These are phyloP conservation scores for Flaveria brownii DNA, from an alignment of 129 eudicot genomes.

Conservation along the genomic window DNA sequence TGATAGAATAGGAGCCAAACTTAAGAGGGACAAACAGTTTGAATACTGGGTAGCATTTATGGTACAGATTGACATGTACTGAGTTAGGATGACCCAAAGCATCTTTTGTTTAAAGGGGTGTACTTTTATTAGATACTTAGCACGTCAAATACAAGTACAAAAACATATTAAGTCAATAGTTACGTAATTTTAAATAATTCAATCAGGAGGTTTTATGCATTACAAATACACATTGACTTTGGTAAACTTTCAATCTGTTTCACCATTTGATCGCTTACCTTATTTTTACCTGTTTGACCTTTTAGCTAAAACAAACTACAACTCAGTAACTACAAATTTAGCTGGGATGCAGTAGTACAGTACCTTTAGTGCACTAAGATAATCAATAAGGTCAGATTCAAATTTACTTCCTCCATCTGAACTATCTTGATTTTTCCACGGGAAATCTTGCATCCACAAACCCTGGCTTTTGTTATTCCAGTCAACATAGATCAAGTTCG, in stretches of 20 bases:
- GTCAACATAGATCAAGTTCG: constrained; percentile 90
- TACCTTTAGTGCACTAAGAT: constrained; percentile 84
- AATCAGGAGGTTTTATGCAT: not conserved
- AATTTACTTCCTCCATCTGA: constrained; percentile 57
- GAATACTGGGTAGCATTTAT: not conserved
- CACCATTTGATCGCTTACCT: not conserved
- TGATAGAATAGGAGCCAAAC: not conserved
- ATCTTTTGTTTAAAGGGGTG: not conserved
- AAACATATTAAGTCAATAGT: not conserved
- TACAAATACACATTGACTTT: not conserved
- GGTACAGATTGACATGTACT: not conserved
- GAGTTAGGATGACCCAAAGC: not conserved
- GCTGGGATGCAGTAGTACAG: constrained; percentile 15
- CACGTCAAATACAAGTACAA: not conserved
- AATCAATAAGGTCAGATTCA: constrained; percentile 80
- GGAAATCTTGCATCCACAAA: constrained; percentile 99
- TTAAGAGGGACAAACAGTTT: not conserved
- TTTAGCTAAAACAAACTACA: not conserved
- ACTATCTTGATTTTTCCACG: constrained; percentile 70
- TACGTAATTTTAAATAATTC: not conserved
- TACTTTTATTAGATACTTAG: not conserved
- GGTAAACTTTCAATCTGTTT: not conserved
- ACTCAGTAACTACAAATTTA: not conserved
- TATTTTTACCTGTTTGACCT: not conserved
- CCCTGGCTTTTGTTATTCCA: constrained; percentile 99